Base-by-base conservation (phyloP, 192 early-diverging fungal genomes). In the Lunasporangiospora selenospora region DNA sequence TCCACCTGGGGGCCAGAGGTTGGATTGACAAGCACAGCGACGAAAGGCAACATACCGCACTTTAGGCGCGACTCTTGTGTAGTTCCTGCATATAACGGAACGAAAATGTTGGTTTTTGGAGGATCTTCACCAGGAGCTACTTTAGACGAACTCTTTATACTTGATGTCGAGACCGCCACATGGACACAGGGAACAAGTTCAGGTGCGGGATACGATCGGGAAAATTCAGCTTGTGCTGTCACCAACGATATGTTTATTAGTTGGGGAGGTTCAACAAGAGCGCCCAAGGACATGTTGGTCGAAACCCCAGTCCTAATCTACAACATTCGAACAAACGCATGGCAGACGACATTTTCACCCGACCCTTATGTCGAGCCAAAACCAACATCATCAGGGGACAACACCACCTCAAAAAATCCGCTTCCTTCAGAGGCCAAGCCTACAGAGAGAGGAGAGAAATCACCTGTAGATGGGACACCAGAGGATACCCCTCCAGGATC, bases 41-140 rank as follows among this genome's bases (percentile, higher is more conserved):
- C 26, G 1, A 44, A 19, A 2, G 55, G 65, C 4, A 39, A 29
- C 8, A 15, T 37, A 11, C 62, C 62, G 2, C 24, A 30, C 6
- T 19, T 44, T 6, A 29, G 62, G 16, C 18, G 21, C 1, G 23
- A 16, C 1, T 30, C 39, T 27, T 65, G 62, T 26, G 16, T 65
- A 36, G 62, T 65, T 8, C 43, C 51, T 4, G 62, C 62, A 2
- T 65, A 65, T 23, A 37, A 37, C 12, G 62, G 62, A 1, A 41
- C 53, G 3, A 54, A 49, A 44, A 65, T 65, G 44, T 11, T 65
- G 24, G 43, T 56, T 3, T 65, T 65, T 65, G 52, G 62, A 38
- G 61, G 61, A 19, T n/a, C 37, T 23, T 47, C 29, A 29, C 36
- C 31, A 9, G 0, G 9, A 13, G 37, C 24, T 4, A 15, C 44